phyloP scores from a whole-genome alignment of 768 basidiomycete species.

The Hypholoma fasciculare region DNA sequence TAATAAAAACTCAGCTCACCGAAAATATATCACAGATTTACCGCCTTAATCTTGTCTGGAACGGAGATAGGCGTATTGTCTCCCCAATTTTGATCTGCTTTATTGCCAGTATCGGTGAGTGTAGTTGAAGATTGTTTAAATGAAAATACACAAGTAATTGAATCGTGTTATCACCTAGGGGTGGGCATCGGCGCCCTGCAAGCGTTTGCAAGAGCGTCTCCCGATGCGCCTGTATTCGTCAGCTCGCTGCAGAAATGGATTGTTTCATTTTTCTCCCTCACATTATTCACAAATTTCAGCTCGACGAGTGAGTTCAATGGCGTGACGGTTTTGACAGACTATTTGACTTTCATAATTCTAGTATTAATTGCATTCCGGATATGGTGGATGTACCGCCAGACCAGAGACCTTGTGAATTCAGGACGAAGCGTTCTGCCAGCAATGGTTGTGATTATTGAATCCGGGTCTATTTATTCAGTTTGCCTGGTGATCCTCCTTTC shows the following conservation, averaged over 20 bases:
- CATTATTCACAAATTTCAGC: conserved; percentile 11
- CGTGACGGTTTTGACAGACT: too few relatives aligned
- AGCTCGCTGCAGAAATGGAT: conserved; percentile 9
- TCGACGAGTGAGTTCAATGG: conserved; percentile 3
- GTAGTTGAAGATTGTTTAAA: not conserved
- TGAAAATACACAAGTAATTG: not conserved
- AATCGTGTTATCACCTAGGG: not conserved
- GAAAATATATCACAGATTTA: not conserved
- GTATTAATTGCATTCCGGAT: too few relatives aligned
- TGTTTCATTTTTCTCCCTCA: conserved; percentile 12
- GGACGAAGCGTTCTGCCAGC: not conserved
- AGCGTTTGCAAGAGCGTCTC: conserved; percentile 6
- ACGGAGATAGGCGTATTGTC: conserved; percentile 1
- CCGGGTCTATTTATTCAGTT: too few relatives aligned
- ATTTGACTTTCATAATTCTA: too few relatives aligned
- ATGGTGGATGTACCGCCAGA: not conserved
- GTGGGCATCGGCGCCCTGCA: conserved; percentile 11
- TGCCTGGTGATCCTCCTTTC: not conserved
- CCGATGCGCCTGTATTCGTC: conserved; percentile 9
- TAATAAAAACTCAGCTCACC: not conserved
- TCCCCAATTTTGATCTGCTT: conserved; percentile 6
- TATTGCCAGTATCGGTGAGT: conserved; percentile 9
- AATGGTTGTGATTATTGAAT: not conserved
- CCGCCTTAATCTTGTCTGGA: conserved; percentile 11
- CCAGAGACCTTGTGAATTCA: not conserved